A percentile compares a stretch with the other conserved stretches of the same genome.
These are phyloP conservation scores for Saturnispora galanensis DNA, from an alignment of 805 yeast species.

Conservation along the genomic window DNA sequence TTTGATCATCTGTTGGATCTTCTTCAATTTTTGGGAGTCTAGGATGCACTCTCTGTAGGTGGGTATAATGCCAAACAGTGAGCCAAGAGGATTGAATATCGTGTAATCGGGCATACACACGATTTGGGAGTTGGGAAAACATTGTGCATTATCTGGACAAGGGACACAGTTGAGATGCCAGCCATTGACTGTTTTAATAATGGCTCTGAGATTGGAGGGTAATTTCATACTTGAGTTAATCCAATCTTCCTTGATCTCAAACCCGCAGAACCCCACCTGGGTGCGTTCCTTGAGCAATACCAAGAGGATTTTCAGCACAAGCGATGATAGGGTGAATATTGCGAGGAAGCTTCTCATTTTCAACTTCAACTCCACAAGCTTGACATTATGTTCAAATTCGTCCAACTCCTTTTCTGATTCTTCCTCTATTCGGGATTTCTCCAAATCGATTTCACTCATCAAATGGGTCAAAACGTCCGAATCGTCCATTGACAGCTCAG, in stretches of 20 bases:
- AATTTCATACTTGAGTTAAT: not conserved
- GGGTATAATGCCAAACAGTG: slow-evolving; percentile 47
- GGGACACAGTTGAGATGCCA: slow-evolving; percentile 57
- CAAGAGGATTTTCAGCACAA: slow-evolving; percentile 8
- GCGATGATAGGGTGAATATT: slow-evolving; percentile 3
- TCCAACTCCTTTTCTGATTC: slow-evolving; percentile 19
- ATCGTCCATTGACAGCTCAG: slow-evolving; percentile 16
- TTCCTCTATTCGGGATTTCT: slow-evolving; percentile 16
- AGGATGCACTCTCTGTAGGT: slow-evolving; percentile 59
- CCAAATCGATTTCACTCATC: slow-evolving; percentile 18
- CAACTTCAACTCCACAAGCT: slow-evolving; percentile 1
- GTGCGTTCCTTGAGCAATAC: slow-evolving; percentile 45
- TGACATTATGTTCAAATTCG: slow-evolving; percentile 4
- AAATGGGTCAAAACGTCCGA: slow-evolving; percentile 14
- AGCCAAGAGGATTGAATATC: slow-evolving; percentile 42
- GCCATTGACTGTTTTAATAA: slow-evolving; percentile 32
- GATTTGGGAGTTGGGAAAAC: slow-evolving; percentile 52
- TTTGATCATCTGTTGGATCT: slow-evolving; percentile 55
- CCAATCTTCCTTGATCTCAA: slow-evolving; percentile 31
- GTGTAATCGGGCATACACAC: slow-evolving; percentile 68
- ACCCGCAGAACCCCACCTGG: slow-evolving; percentile 69
- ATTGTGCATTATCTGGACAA: slow-evolving; percentile 78
- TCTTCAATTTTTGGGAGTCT: slow-evolving; percentile 65
- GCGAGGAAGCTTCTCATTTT: slow-evolving; percentile 3
- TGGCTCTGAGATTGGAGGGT: slow-evolving; percentile 1